phyloP scores from a whole-genome alignment of 768 basidiomycete species.

The Psilocybe cyanescens region DNA sequence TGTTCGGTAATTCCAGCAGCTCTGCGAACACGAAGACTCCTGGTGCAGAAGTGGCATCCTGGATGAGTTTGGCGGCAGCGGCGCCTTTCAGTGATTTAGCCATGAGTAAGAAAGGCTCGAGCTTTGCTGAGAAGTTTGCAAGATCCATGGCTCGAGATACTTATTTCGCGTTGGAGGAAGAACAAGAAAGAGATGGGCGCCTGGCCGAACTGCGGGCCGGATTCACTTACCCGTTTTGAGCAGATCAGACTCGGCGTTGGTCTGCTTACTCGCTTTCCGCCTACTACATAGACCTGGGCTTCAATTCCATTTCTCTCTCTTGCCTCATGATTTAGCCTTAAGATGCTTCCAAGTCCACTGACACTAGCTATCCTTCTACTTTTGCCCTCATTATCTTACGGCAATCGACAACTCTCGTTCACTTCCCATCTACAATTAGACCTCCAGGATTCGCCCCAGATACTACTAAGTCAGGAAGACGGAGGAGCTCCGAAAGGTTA shows the following conservation, averaged over 20 bases:
- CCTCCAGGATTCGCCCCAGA: conserved; percentile 2
- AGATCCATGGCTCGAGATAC: conserved; percentile 53
- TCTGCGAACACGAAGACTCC: conserved; percentile 95
- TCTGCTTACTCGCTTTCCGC: neutral
- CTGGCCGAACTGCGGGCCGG: neutral
- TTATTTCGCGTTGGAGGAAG: neutral
- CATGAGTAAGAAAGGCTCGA: conserved; percentile 92
- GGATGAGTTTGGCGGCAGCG: conserved; percentile 86
- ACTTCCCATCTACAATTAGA: conserved; percentile 22
- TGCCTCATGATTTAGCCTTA: conserved; percentile 7
- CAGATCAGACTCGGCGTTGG: neutral
- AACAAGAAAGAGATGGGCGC: neutral
- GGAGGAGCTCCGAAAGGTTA: neutral
- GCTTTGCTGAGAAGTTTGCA: conserved; percentile 65
- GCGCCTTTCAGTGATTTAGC: conserved; percentile 92
- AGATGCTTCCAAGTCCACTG: conserved; percentile 23
- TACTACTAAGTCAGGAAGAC: neutral
- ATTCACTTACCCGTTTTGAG: neutral
- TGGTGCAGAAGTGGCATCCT: conserved; percentile 85
- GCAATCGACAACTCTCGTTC: conserved; percentile 23
- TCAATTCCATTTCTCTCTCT: neutral
- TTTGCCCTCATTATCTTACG: conserved; percentile 14
- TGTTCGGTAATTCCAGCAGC: conserved; percentile 78
- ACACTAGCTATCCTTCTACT: conserved; percentile 22
- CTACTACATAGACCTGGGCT: neutral